Conservation (phyloP, 148 eudicot genomes). For the Amaranthus hypochondriacus region DNA sequence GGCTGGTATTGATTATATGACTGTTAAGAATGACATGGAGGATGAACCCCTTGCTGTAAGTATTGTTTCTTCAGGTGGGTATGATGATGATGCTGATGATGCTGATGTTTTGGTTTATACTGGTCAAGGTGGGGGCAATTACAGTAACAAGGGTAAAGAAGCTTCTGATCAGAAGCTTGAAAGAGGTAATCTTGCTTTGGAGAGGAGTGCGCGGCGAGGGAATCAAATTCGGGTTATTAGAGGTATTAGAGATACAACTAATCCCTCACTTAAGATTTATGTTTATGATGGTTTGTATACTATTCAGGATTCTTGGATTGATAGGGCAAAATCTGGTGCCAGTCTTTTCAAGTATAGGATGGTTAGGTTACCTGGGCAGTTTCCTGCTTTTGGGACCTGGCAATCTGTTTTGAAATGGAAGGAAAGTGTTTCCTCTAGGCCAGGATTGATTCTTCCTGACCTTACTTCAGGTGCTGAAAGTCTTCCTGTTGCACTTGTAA, state of each 20-base stretch:
- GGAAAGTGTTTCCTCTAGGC: constrained; percentile 47
- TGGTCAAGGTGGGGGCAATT: constrained; percentile 90
- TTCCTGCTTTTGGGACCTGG: constrained; percentile 69
- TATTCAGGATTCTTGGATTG: constrained; percentile 78
- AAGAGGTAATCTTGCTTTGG: constrained; percentile 86
- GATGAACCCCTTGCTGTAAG: constrained; percentile 87
- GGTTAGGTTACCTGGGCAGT: constrained; percentile 70
- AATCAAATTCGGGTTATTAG: constrained; percentile 78
- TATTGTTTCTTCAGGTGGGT: constrained; percentile 85
- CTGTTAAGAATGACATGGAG: constrained; percentile 35
- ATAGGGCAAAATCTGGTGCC: constrained; percentile 64
- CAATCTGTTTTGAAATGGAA: constrained; percentile 86
- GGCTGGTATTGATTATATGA: constrained; percentile 92
- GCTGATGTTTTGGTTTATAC: constrained; percentile 67
- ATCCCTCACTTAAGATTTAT: constrained; percentile 48
- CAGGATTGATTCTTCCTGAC: constrained; percentile 76
- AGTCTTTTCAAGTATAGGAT: constrained; percentile 79
- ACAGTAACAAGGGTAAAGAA: constrained; percentile 47
- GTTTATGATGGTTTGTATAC: constrained; percentile 85
- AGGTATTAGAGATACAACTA: constrained; percentile 54
- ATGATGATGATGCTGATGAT: constrained; percentile 74
- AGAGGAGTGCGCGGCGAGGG: constrained; percentile 67
- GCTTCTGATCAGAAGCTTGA: constrained; percentile 85
- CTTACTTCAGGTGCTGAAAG: constrained; percentile 77
- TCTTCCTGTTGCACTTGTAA: constrained; percentile 70